Conservation (phyloP, 2,329 filamentous ascomycete genomes). For the Massarina eburnea region DNA sequence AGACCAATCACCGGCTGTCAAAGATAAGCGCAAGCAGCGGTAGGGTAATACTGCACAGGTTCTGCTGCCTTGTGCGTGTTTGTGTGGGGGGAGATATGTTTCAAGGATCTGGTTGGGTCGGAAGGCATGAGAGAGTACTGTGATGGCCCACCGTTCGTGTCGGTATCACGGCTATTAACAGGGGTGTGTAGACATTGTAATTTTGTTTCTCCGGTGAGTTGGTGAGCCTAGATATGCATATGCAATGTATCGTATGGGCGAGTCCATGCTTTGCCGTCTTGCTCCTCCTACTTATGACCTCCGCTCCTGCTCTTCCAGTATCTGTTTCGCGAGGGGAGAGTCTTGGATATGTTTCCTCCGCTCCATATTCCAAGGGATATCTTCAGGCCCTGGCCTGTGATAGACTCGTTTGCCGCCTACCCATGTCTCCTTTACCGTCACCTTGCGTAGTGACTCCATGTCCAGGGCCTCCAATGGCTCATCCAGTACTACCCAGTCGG, state of each 20-base stretch:
- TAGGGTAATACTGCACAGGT: neutral
- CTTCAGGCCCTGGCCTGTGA: conserved; percentile 17
- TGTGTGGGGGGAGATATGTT: neutral
- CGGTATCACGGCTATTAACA: neutral
- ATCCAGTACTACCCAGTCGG: conserved; percentile 73
- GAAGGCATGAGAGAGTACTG: conserved; percentile 18
- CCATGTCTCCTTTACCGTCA: conserved; percentile 68
- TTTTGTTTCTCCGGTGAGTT: too few relatives aligned
- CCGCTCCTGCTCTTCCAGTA: neutral
- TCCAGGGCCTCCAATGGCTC: conserved; percentile 54
- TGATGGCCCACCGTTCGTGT: conserved; percentile 28
- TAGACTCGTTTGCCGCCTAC: conserved; percentile 57
- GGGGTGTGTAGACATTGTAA: neutral
- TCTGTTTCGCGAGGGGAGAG: neutral
- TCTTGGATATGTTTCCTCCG: neutral
- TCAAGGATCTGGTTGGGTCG: neutral
- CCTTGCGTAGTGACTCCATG: conserved; percentile 53
- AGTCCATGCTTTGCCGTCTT: too few relatives aligned
- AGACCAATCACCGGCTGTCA: neutral
- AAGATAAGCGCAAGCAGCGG: neutral
- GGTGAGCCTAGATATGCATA: too few relatives aligned
- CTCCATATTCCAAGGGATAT: conserved; percentile 6
- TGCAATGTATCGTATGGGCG: too few relatives aligned
- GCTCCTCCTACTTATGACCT: neutral
- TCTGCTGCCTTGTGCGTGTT: neutral